phyloP scores from a whole-genome alignment of 73 alveolate genomes.

The Paramecium primaurelia region DNA sequence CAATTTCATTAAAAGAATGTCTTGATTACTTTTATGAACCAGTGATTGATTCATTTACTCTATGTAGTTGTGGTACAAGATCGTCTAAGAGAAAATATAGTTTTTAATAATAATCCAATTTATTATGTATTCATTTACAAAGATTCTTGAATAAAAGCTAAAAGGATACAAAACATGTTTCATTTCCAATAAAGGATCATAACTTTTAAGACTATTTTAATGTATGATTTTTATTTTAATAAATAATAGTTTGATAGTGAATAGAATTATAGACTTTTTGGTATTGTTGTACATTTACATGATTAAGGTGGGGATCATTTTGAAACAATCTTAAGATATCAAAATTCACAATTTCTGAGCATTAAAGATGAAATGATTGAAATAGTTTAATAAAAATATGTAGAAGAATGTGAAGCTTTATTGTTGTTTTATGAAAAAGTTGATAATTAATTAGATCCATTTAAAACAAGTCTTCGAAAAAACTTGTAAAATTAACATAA shows the following conservation, averaged over 20 bases:
- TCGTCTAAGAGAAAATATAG: not conserved
- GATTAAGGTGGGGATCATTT: conserved; percentile 14
- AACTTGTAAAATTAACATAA: not conserved
- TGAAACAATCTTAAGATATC: not conserved
- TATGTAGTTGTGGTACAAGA: not conserved
- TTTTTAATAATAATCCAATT: not conserved
- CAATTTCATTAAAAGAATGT: not conserved
- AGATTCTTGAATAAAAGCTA: not conserved
- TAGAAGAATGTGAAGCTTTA: not conserved
- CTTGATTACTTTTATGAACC: conserved; percentile 40
- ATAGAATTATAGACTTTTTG: not conserved
- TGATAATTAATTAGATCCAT: not conserved
- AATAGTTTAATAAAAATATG: not conserved
- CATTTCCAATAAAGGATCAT: not conserved
- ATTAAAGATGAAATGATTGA: not conserved
- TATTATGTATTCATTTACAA: conserved; percentile 10
- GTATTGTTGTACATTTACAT: not conserved
- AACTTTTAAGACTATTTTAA: not conserved
- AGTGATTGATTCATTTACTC: not conserved
- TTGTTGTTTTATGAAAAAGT: not conserved
- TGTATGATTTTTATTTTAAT: not conserved
- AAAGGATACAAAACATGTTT: not conserved
- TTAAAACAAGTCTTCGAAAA: not conserved
- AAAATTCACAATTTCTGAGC: not conserved
- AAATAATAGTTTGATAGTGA: not conserved